Evolutionary conservation across 2,329 filamentous ascomycete species (phyloP), one percentile per base, ranked within the genome.

Genomic region (Penicillium sp.): DNA sequence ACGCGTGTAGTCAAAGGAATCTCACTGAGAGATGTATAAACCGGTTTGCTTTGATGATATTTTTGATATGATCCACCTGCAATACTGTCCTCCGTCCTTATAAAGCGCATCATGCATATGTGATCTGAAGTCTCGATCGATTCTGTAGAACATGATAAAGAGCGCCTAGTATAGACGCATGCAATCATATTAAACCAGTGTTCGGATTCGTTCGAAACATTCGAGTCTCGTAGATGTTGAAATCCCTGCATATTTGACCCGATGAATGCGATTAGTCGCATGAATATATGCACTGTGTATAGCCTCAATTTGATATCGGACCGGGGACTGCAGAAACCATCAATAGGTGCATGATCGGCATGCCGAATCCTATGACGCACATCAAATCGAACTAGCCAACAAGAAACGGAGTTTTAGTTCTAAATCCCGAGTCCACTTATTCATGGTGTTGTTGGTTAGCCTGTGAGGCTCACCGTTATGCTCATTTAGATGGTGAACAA

Each of bases 321-420:
- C 48, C 19, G 33, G n/a, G 14, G 1, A 21, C 31, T n/a, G 19
- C 8, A 33, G 9, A 49, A 21, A 50, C 14, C 35, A 23, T 26
- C 47, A 37, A 39, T 25, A 42, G 39, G 21, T 53, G 49, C 53
- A 55, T 31, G 49, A 59, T 59, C 57, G 57, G 57, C 57, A 59
- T 59, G 45, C 57, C 53, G 53, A 59, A 27, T 47, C 25, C 23
- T 43, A 23, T 50, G 48, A 50, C 48, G 53, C 56, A 55, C 52
- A 52, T 50, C 21, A 39, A 50, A 39, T 23, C 37, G 47, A 9
- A 25, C 37, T 37, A 53, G 43, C 45, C 53, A 53, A 55, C 31
- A 46, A 19, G 19, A 25, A 31, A n/a, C n/a, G 29, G 23, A 44
- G 31, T 49, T 9, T 31, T 9, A 13, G 25, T 47, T 21, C 23